Evolutionary conservation across 768 basidiomycete species (phyloP), one percentile per base, ranked within the genome.

Genomic region (Dioszegia crocea): DNA sequence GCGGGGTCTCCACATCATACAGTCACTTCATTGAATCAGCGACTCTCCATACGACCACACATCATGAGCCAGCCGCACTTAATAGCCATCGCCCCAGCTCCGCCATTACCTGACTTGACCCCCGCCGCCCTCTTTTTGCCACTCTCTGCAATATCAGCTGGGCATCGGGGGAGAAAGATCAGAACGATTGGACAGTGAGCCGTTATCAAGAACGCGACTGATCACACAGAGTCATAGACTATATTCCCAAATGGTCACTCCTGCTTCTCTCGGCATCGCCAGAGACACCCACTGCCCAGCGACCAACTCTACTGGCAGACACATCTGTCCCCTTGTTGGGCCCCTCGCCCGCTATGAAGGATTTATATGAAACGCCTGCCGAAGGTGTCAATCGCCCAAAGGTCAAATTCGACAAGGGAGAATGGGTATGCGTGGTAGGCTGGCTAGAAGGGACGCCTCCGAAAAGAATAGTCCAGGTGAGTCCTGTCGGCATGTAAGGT

Each of bases 181-280:
- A 57, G 71, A 8, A 60, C 57, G 4, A 44, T 64, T 16, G 71
- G 63, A 31, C 70, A 71, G 70, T 68, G 43, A 41, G 67, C 63
- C 21, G n/a, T n/a, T n/a, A n/a, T n/a, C n/a, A n/a, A n/a, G n/a
- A n/a, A n/a, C n/a, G n/a, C n/a, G n/a, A 33, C 33, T 27, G 27
- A 30, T 40, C 9, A 41, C 8, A 12, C 39, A 71, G 70, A 45
- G 56, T 71, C 5, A 30, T 71, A 45, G 61, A 57, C 8, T 73
- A 62, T 43, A 61, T 70, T 47, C 29, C 61, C 16, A 24, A 16
- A 36, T 65, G 0, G 43, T 66, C 16, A 29, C 70, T 8, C 40
- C 69, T 21, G 41, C 62, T n/a, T 40, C 56, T 9, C 44, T 33
- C 9, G 14, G 33, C 33, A 33, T 6, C 14, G 33, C 14, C 61